phyloP scores from a whole-genome alignment of 2,329 filamentous ascomycete species.

The Arthrinium puccinioides region DNA sequence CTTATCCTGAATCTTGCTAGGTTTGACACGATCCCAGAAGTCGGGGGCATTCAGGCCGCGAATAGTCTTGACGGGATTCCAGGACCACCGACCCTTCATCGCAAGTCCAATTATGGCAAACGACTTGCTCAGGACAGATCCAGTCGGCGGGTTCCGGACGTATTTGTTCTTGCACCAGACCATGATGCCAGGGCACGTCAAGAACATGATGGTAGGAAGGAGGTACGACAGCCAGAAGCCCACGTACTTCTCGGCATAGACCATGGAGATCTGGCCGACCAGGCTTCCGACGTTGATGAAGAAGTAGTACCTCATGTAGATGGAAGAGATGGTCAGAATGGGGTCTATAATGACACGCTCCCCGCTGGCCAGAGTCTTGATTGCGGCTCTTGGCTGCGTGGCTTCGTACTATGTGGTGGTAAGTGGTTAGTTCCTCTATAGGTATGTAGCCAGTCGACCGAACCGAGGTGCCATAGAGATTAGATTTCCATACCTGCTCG shows the following conservation, averaged over 20 bases:
- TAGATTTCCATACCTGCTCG: slow-evolving; percentile 35
- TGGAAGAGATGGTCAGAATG: slow-evolving; percentile 45
- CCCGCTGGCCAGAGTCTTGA: slow-evolving; percentile 41
- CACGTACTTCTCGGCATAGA: slow-evolving; percentile 67
- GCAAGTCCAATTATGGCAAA: slow-evolving; percentile 52
- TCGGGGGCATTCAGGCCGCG: slow-evolving; percentile 29
- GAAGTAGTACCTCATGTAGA: slow-evolving; percentile 59
- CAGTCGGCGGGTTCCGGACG: slow-evolving; percentile 43
- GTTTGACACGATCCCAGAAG: slow-evolving; percentile 65
- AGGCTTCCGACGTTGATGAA: slow-evolving; percentile 63
- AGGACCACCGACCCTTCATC: slow-evolving; percentile 55
- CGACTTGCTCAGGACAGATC: slow-evolving; percentile 44
- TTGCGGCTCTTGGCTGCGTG: slow-evolving; percentile 39
- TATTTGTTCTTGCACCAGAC: slow-evolving; percentile 54
- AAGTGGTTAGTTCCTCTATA: too few species aligned
- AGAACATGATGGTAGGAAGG: slow-evolving; percentile 60
- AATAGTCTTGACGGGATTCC: slow-evolving; percentile 43
- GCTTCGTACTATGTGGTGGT: slow-evolving; percentile 21
- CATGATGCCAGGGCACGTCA: slow-evolving; percentile 53
- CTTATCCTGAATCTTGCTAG: slow-evolving; percentile 48
- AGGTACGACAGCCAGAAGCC: slow-evolving; percentile 68
- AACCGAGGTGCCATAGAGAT: not conserved
- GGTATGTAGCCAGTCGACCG: too few species aligned
- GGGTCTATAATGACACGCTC: slow-evolving; percentile 56
- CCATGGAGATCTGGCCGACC: slow-evolving; percentile 56